These are phyloP conservation scores for Phytophthora citrophthora DNA, from an alignment of 352 stramenopile species.

Conservation along the genomic window DNA sequence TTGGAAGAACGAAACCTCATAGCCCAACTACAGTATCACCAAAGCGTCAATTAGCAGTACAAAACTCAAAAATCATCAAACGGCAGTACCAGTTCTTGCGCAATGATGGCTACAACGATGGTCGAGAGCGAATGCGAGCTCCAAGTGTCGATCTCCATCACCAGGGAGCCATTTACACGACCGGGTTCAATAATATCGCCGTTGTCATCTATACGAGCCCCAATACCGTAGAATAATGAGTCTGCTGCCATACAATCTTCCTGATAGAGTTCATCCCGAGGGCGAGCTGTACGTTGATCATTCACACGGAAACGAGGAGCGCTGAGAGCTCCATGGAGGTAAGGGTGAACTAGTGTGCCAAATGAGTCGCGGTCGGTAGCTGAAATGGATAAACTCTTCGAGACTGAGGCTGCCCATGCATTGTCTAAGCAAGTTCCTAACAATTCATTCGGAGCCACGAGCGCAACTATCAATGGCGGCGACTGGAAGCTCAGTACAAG, in stretches of 20 bases:
- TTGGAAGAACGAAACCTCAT: slow-evolving; percentile 48
- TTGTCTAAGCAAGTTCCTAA: slow-evolving; percentile 50
- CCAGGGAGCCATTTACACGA: slow-evolving; percentile 46
- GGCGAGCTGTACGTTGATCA: slow-evolving; percentile 33
- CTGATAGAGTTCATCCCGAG: slow-evolving; percentile 36
- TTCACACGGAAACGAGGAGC: slow-evolving; percentile 42
- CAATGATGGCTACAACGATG: slow-evolving; percentile 54
- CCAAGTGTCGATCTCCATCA: slow-evolving; percentile 55
- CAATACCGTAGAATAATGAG: slow-evolving; percentile 45
- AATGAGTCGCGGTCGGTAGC: slow-evolving; percentile 22
- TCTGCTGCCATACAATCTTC: slow-evolving; percentile 26
- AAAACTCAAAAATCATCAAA: background rate
- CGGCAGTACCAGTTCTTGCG: slow-evolving; percentile 45
- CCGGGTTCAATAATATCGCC: slow-evolving; percentile 34
- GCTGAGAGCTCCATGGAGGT: slow-evolving; percentile 41
- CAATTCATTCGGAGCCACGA: slow-evolving; percentile 44
- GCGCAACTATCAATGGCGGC: slow-evolving; percentile 3
- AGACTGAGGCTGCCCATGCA: slow-evolving; percentile 35
- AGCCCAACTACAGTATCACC: slow-evolving; percentile 36
- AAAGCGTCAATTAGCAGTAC: background rate
- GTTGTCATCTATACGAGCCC: slow-evolving; percentile 33
- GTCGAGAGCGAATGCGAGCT: slow-evolving; percentile 43
- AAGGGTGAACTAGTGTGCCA: slow-evolving; percentile 33
- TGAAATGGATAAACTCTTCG: slow-evolving; percentile 36
- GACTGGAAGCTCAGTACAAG: slow-evolving; percentile 1